Evolutionary conservation across 345 rosid genomes (phyloP).

Genomic region (Eutrema yunnanense): DNA sequence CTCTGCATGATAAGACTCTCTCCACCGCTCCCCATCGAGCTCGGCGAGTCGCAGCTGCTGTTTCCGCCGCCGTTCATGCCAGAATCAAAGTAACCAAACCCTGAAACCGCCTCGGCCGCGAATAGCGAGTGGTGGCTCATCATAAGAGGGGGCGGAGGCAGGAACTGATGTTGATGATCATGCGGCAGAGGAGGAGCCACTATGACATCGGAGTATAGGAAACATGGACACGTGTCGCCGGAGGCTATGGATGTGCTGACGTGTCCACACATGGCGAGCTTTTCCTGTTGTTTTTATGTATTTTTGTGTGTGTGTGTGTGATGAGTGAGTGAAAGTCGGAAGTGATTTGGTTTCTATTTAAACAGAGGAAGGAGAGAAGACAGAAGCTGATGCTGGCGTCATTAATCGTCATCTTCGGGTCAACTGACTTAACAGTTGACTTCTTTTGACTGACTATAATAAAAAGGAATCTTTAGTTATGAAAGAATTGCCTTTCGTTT

Average conservation of each 20-base stretch:
- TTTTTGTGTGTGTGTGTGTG: neutral
- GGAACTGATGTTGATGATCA: slow-evolving; percentile 30
- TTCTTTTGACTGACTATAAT: neutral
- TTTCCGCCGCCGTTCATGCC: slow-evolving; percentile 36
- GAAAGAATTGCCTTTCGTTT: slow-evolving; percentile 22
- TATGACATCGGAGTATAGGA: slow-evolving; percentile 14
- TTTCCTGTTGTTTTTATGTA: neutral
- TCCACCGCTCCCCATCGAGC: slow-evolving; percentile 41
- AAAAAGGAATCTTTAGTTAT: neutral
- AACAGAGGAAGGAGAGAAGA: neutral
- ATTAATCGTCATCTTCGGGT: slow-evolving; percentile 7
- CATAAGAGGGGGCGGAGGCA: slow-evolving; percentile 29
- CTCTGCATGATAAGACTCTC: slow-evolving; percentile 46
- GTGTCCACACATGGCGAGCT: slow-evolving; percentile 39
- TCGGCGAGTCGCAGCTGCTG: slow-evolving; percentile 62
- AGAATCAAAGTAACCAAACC: slow-evolving; percentile 26
- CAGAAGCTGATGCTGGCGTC: slow-evolving; percentile 34
- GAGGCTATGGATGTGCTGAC: slow-evolving; percentile 20
- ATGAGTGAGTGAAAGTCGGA: slow-evolving; percentile 15
- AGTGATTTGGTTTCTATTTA: slow-evolving; percentile 32
- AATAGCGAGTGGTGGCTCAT: slow-evolving; percentile 28
- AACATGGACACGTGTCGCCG: slow-evolving; percentile 14
- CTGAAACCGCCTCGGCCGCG: slow-evolving; percentile 16
- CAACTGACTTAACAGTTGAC: slow-evolving; percentile 42
- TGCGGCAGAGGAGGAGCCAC: slow-evolving; percentile 28